phyloP scores from a whole-genome alignment of 345 rosid species.

The Diplotaxis tenuifolia region DNA sequence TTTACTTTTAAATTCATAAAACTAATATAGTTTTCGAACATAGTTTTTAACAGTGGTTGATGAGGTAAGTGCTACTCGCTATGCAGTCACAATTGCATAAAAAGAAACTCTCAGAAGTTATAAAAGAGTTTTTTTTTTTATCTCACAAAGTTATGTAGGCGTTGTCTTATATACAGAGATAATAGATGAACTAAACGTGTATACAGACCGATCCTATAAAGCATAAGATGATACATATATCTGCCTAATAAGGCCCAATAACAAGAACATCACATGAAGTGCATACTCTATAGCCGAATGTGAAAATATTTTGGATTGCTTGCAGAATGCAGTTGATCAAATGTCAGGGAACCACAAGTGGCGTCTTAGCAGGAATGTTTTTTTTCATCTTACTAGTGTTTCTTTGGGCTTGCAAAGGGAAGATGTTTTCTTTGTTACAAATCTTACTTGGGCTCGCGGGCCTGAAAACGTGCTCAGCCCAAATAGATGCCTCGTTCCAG shows the following conservation, averaged over 20 bases:
- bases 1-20: neutral
- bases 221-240: no score
- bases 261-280: neutral
- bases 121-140: no score
- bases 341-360: neutral
- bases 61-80: neutral
- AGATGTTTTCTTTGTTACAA: neutral
- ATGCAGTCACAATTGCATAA: neutral
- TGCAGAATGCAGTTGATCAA: neutral
- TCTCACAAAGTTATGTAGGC: neutral
- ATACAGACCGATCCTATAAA: no score
- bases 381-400: neutral
- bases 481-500: neutral
- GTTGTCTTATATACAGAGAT: no score
- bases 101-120: neutral
- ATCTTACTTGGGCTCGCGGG: neutral
- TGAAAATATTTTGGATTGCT: neutral
- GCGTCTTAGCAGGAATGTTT: neutral
- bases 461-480: neutral
- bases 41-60: neutral
- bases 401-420: neutral
- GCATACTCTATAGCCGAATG: neutral
- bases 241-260: no score
- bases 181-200: no score
- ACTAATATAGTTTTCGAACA: neutral